These are phyloP conservation scores for Pulicaria dysenterica DNA, from an alignment of 129 eudicot species.

Conservation along the genomic window DNA sequence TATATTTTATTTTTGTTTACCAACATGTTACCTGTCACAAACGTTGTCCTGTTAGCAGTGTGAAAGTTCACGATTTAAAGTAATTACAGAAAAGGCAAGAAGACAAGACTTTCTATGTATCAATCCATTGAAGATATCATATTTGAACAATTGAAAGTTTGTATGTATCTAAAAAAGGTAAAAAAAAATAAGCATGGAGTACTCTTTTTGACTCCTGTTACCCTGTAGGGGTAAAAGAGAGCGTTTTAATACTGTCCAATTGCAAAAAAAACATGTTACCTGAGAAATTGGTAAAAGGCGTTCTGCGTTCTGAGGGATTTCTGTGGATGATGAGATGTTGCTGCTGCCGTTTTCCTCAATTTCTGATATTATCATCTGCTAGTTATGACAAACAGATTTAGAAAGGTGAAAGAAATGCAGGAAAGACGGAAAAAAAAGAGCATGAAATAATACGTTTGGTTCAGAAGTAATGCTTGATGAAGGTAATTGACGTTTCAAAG, in stretches of 20 bases:
- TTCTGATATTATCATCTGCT: not conserved
- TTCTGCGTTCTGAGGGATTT: not conserved
- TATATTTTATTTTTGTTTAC: too few species aligned
- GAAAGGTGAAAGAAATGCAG: not conserved
- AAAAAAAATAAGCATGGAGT: too few species aligned
- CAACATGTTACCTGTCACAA: too few species aligned
- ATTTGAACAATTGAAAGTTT: too few species aligned
- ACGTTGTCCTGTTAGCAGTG: too few species aligned
- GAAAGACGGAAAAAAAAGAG: not conserved
- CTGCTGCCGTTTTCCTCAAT: not conserved
- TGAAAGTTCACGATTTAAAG: too few species aligned
- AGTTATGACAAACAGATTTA: not conserved
- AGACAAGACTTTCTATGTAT: too few species aligned
- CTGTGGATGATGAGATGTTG: not conserved
- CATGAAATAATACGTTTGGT: conserved; percentile 7
- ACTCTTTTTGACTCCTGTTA: not conserved
- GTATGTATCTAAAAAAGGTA: too few species aligned
- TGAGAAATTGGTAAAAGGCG: not conserved
- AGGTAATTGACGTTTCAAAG: not conserved
- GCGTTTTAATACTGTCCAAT: not conserved
- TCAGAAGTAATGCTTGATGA: not conserved
- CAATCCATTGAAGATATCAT: too few species aligned
- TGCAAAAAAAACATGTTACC: not conserved
- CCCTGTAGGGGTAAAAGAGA: not conserved
- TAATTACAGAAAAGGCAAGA: too few species aligned